A percentile compares a stretch with the other conserved stretches of the same genome.
These are phyloP conservation scores for Penicillium silybi DNA, from an alignment of 495 filamentous ascomycete genomes.

Conservation along the genomic window DNA sequence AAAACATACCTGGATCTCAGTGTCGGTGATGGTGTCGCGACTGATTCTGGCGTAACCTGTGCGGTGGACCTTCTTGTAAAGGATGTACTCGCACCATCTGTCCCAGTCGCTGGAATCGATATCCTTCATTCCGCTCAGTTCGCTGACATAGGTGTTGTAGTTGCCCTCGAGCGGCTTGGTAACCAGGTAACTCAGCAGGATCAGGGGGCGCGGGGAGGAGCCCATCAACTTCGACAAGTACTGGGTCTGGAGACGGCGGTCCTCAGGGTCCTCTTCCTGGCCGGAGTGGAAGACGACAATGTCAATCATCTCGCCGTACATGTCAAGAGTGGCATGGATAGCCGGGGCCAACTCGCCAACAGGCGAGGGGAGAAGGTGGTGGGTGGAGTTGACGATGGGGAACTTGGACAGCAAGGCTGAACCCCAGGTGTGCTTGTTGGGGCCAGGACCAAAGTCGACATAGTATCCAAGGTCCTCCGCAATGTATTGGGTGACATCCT, in stretches of 20 bases:
- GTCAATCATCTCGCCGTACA: conserved; percentile 86
- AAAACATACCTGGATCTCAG: conserved; percentile 77
- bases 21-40: conserved; percentile 90
- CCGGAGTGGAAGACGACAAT: conserved; percentile 99
- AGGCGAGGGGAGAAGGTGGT: conserved; percentile 89
- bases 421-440: conserved; percentile 99
- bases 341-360: conserved; percentile 94
- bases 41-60: conserved; percentile 89
- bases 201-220: conserved; percentile 69
- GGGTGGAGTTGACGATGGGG: conserved; percentile 94
- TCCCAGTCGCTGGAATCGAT: conserved; percentile 95
- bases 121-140: conserved; percentile 86
- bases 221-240: conserved; percentile 91
- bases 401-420: conserved; percentile 91
- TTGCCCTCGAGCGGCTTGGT: conserved; percentile 88
- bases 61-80: conserved; percentile 85
- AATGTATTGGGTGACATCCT: conserved; percentile 91
- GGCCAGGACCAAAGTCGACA: conserved; percentile 93
- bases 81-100: conserved; percentile 98
- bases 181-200: conserved; percentile 89
- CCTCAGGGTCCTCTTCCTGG: conserved; percentile 95
- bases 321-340: conserved; percentile 90
- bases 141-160: conserved; percentile 93
- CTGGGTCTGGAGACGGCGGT: conserved; percentile 81
- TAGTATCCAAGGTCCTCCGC: conserved; percentile 98